Evolutionary conservation across 2,329 filamentous ascomycete genomes (phyloP), one percentile per base, ranked within the genome.

Genomic region (Aureobasidium sp.): DNA sequence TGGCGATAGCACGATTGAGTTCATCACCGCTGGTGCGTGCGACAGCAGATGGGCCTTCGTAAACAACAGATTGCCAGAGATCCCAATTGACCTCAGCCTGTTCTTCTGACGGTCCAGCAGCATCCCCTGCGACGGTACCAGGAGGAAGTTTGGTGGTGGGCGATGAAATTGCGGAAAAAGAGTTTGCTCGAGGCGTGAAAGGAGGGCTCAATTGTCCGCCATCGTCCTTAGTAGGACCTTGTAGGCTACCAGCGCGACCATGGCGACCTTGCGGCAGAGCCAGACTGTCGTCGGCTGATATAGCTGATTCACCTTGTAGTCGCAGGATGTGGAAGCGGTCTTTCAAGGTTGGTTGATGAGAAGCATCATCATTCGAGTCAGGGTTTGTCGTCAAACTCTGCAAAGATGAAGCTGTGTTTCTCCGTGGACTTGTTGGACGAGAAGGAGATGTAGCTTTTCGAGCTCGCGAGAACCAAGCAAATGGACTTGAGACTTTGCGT

Each of bases 1-100:
- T 89, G 55, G 93, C 90, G 68, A 99, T 97, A 26, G 94, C 92
- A 67, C 83, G 85, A 71, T 93, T 96, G 63, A 99, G 79, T 72
- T 97, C 92, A 69, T 95, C 90, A 0, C 93, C 83, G 70, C 92
- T 96, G 4, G 91, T 92, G 64, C 90, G 86, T 12, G 90, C 89
- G 55, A 97, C 89, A 10, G 91, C 93, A 32, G 90, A 86, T 17
- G 92, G 92, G 0, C 94, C 94, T 77, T 97, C 90, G 67, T 97
- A 95, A 37, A 99, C 94, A 4, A 99, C 88, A 27, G 89, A 86
- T 72, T 99, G 93, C 94, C 94, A 99, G 43, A 99, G 78, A 74
- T 99, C 94, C 94, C 94, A 99, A 72, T 99, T 92, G n/a, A 99
- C 94, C 27, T 90, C 87, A 29, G 78, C 76, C 36, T 80, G 77